A percentile compares a stretch with the other conserved stretches of the same genome.
phyloP scores from a whole-genome alignment of 2,329 filamentous ascomycete species.

The Aspergillus jensenii region DNA sequence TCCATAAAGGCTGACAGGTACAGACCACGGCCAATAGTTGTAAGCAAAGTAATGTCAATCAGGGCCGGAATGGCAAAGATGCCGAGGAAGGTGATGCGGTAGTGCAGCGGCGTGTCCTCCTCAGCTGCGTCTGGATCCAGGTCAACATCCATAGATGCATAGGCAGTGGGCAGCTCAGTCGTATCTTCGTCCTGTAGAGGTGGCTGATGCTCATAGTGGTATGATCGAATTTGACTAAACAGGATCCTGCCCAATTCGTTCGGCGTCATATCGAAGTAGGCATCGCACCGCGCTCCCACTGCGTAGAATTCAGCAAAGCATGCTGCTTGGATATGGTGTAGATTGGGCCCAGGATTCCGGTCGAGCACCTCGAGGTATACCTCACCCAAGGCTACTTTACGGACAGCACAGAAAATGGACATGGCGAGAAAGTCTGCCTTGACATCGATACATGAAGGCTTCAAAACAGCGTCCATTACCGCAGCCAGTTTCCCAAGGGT shows the following conservation, averaged over 20 bases:
- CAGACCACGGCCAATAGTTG: constrained; percentile 59
- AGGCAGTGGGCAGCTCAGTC: constrained; percentile 50
- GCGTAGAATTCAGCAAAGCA: constrained; percentile 64
- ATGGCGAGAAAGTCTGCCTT: constrained; percentile 56
- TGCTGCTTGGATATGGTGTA: constrained; percentile 62
- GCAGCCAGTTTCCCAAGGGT: constrained; percentile 37
- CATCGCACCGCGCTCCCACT: constrained; percentile 61
- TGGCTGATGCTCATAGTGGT: constrained; percentile 40
- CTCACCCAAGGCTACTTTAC: constrained; percentile 58
- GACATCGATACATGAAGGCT: constrained; percentile 39
- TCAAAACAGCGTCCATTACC: constrained; percentile 33
- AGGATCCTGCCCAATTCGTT: constrained; percentile 47
- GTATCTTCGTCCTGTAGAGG: constrained; percentile 9
- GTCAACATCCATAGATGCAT: constrained; percentile 53
- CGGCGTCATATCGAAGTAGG: constrained; percentile 58
- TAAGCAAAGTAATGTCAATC: constrained; percentile 59
- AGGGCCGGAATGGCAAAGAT: constrained; percentile 65
- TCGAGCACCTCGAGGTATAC: constrained; percentile 63
- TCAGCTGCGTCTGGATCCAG: constrained; percentile 46
- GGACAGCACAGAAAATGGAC: constrained; percentile 56
- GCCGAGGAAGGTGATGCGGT: constrained; percentile 57
- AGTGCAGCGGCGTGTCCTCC: constrained; percentile 44
- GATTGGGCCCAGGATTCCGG: constrained; percentile 60
- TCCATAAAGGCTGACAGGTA: constrained; percentile 61
- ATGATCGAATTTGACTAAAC: constrained; percentile 39